phyloP scores from a whole-genome alignment of 1,284 basidiomycete genomes.

The Mycena sp. region DNA sequence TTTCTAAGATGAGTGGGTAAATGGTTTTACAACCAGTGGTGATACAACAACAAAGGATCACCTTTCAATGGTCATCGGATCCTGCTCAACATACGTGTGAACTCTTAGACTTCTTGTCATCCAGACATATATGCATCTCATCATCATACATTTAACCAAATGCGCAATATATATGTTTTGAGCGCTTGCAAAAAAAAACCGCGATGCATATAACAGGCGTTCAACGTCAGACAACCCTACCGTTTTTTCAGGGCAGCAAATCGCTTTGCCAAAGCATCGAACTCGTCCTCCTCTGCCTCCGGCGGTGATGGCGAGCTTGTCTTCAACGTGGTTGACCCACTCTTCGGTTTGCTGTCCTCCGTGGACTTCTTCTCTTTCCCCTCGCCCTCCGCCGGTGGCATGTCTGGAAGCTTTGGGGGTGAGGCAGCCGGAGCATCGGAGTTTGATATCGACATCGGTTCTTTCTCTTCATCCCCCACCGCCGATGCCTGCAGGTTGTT shows the following conservation, averaged over 20 bases:
- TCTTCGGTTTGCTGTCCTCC: slow-evolving; percentile 27
- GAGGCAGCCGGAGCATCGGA: slow-evolving; percentile 20
- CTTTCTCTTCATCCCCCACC: slow-evolving; percentile 14
- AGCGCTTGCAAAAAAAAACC: background rate
- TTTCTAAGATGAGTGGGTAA: too few species aligned
- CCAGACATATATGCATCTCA: background rate
- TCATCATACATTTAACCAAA: slow-evolving; percentile 8
- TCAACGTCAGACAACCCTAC: slow-evolving; percentile 40
- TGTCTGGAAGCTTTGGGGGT: slow-evolving; percentile 17
- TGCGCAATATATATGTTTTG: slow-evolving; percentile 1
- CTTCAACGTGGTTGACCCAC: slow-evolving; percentile 27
- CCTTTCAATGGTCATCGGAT: slow-evolving; percentile 1
- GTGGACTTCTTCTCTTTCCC: slow-evolving; percentile 35
- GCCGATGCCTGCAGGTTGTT: slow-evolving; percentile 16
- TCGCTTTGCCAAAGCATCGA: slow-evolving; percentile 73
- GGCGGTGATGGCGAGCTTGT: slow-evolving; percentile 41
- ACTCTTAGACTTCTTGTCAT: background rate
- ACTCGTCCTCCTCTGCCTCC: slow-evolving; percentile 65
- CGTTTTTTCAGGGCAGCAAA: slow-evolving; percentile 86
- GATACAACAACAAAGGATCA: too few species aligned
- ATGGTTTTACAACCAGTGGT: too few species aligned
- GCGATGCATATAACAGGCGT: background rate
- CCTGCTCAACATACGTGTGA: background rate
- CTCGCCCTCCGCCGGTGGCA: slow-evolving; percentile 21
- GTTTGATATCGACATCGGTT: slow-evolving; percentile 10